Evolutionary conservation across 441 rosid species (phyloP), one percentile per base, ranked within the genome.

Genomic region (Cnidoscolus chayamansa): DNA sequence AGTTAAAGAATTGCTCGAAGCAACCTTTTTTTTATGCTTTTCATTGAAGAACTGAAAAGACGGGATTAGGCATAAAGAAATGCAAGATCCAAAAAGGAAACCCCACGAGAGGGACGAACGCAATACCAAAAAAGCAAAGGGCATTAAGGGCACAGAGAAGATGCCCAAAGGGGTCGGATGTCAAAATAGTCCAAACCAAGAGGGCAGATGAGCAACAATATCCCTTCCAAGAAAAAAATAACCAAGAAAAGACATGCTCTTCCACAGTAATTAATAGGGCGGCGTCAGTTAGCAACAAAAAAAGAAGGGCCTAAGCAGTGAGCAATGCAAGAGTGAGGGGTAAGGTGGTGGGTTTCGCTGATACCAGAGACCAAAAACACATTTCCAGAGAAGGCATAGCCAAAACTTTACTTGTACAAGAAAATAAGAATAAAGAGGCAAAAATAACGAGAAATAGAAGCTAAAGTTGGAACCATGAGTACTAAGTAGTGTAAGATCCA

Each of bases 161-260:
- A 54, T 10, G 30, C 0, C 10, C 8, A 56, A 56, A 43, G 54
- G n/a, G 55, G 56, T 4, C 40, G 48, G 4, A 48, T n/a, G 10
- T 16, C 30, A 2, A 70, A 70, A 70, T 70, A 70, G 30, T 1
- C 40, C 13, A 70, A 60, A 59, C 57, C 16, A 48, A 48, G 50
- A 55, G 74, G 37, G 57, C 62, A 72, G 12, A 51, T 37, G 7
- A 35, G 61, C 62, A 63, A 72, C 56, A 72, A 72, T 53, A 72
- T 63, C 31, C 69, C 55, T 19, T 19, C 15, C 50, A 40, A 63
- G n/a, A 48, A 20, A 68, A 49, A 49, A 49, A 55, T 31, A 70
- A 45, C 73, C 64, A 48, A 30, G 47, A 58, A 62, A 72, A 51
- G 13, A 62, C 68, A 60, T 61, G 67, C 37, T 7, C 60, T 49